Evolutionary conservation across 2,329 filamentous ascomycete genomes (phyloP), one percentile per base, ranked within the genome.

Genomic region (Shiraia bambusicola): DNA sequence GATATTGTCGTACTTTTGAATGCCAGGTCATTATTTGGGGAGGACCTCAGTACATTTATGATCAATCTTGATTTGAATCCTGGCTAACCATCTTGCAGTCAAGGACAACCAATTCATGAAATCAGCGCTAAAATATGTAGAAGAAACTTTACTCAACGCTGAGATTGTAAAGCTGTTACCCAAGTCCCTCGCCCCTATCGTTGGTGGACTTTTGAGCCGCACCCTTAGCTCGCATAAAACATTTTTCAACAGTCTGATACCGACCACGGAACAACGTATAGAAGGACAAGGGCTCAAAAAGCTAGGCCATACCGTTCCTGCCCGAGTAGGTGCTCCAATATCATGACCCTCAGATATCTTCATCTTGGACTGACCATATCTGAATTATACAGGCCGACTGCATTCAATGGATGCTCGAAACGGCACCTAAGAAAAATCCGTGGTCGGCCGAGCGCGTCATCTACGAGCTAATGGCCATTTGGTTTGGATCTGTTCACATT

Each of bases 331-430:
- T 31, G 15, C 14, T 11, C 9, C 5, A 31, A 5, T 7, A 16
- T 14, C 5, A 4, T 16, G 15, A 3, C 6, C n/a, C 22, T 15
- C 7, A 15, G 24, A 26, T 17, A n/a, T 10, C 5, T 29, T 10
- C 3, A 25, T 11, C 4, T 3, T 13, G 32, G 22, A 24, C 28
- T 38, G 16, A 39, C 17, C 2, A 12, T 14, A 13, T 29, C 13
- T 25, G 19, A 16, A 12, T 14, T 13, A 13, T 16, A 9, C 25
- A 50, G 39, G 37, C 31, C 16, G 58, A 63, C 24, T 58, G 55
- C 14, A 58, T 66, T 8, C 56, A 65, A 34, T 65, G 55, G 56
- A 55, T 65, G n/a, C 61, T 66, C 31, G 56, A 65, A 4, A 52
- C 42, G 0, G 31, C 56, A 2, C 55, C 58, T 0, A 30, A 14